These are phyloP conservation scores for Lotus japonicus DNA, from an alignment of 306 rosid genomes.

Conservation along the genomic window DNA sequence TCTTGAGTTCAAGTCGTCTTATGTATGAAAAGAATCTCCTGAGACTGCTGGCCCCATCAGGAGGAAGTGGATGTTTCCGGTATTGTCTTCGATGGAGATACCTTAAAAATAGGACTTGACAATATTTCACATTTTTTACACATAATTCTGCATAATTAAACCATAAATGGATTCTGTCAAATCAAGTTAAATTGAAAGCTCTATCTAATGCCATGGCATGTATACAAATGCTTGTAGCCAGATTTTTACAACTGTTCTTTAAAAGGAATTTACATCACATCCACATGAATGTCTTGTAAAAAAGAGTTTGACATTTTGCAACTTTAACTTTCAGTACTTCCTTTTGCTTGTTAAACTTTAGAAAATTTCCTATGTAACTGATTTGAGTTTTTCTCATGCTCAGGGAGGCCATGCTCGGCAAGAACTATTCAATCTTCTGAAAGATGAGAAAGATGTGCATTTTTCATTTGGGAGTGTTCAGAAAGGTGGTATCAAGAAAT, in stretches of 20 bases:
- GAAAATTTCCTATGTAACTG: neutral
- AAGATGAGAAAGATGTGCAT: conserved; percentile 66
- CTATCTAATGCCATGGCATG: neutral
- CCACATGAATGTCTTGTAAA: neutral
- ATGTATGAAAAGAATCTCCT: too few species aligned
- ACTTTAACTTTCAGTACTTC: neutral
- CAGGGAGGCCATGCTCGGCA: conserved; percentile 76
- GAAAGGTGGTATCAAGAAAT: conserved; percentile 48
- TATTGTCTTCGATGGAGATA: too few species aligned
- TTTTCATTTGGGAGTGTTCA: conserved; percentile 67
- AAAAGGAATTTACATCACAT: neutral
- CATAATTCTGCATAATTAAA: neutral
- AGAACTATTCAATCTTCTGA: conserved; percentile 61
- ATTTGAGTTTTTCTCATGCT: neutral
- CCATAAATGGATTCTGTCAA: neutral
- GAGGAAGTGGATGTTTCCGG: too few species aligned
- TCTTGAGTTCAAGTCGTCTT: too few species aligned
- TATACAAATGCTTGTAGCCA: neutral
- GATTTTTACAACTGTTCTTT: neutral
- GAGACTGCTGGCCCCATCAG: too few species aligned
- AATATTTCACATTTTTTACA: too few species aligned
- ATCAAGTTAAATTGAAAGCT: neutral
- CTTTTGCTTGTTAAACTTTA: neutral
- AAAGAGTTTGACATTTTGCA: neutral
- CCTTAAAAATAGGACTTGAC: too few species aligned